Evolutionary conservation across 1,284 basidiomycete species (phyloP).

Genomic region (Boletus hoseneyae): DNA sequence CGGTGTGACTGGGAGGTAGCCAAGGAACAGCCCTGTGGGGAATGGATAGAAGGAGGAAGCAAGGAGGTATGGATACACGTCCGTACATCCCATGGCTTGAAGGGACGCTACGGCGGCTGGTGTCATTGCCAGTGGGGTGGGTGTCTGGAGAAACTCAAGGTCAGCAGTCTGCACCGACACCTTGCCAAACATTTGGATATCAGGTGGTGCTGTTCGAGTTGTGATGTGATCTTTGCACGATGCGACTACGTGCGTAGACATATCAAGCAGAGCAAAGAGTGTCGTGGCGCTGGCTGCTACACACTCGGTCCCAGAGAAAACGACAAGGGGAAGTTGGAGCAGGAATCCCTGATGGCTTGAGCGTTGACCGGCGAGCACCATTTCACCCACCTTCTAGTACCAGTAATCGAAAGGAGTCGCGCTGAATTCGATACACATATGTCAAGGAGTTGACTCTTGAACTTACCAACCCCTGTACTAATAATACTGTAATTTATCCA

Average conservation of each 20-base stretch:
- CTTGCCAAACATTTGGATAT: conserved; percentile 13
- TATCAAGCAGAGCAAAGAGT: conserved; percentile 9
- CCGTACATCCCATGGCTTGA: conserved; percentile 11
- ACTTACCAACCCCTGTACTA: too few relatives aligned
- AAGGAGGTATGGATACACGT: conserved; percentile 17
- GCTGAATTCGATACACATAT: neutral
- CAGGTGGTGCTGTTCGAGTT: conserved; percentile 16
- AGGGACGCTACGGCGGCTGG: conserved; percentile 6
- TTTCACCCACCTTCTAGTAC: neutral
- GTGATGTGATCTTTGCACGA: conserved; percentile 10
- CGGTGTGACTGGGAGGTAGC: conserved; percentile 9
- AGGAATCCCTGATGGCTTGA: neutral
- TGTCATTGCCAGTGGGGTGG: conserved; percentile 12
- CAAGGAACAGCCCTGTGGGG: neutral
- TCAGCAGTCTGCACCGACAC: conserved; percentile 17
- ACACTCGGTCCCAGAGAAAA: neutral
- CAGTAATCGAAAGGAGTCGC: neutral
- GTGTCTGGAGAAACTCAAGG: conserved; percentile 13
- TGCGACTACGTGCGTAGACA: conserved; percentile 13
- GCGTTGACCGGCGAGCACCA: neutral
- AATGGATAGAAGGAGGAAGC: conserved; percentile 12
- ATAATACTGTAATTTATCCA: too few relatives aligned
- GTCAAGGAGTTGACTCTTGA: too few relatives aligned
- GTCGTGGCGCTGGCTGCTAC: conserved; percentile 4
- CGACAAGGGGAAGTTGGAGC: neutral